Conservation (phyloP, 129 eudicot genomes). For the Arctium minus region DNA sequence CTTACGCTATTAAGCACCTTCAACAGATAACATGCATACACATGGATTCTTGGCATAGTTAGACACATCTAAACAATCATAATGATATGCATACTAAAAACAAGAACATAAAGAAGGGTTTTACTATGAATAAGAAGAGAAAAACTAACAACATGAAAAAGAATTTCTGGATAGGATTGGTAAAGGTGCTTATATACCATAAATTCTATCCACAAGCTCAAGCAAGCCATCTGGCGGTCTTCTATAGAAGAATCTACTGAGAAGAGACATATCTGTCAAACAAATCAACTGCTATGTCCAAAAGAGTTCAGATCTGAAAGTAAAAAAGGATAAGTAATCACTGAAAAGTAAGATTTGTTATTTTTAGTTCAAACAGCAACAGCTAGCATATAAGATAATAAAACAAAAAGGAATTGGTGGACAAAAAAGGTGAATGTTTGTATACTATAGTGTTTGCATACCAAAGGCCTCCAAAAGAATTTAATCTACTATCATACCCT, state of each 20-base stretch:
- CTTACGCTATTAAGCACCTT: neutral
- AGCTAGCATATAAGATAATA: conserved; percentile 1
- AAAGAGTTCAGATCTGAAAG: conserved; percentile 35
- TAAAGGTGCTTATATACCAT: conserved; percentile 49
- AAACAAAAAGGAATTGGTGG: neutral
- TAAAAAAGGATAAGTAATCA: neutral
- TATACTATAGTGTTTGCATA: neutral
- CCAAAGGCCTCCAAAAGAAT: neutral
- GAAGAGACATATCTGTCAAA: conserved; percentile 56
- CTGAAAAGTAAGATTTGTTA: conserved; percentile 4
- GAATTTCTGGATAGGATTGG: neutral
- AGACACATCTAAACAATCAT: neutral
- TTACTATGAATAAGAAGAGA: neutral
- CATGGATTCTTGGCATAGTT: neutral
- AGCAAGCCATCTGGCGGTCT: conserved; percentile 98
- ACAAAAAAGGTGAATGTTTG: neutral
- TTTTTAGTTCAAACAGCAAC: conserved; percentile 4
- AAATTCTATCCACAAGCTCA: conserved; percentile 88
- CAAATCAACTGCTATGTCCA: conserved; percentile 3
- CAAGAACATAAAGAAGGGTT: neutral
- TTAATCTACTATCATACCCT: neutral
- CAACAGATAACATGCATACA: neutral
- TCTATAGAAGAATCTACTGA: conserved; percentile 87
- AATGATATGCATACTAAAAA: neutral
- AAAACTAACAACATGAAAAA: neutral